These are phyloP conservation scores for Monilinia fructigena DNA, from an alignment of 2,329 filamentous ascomycete species.

Conservation along the genomic window DNA sequence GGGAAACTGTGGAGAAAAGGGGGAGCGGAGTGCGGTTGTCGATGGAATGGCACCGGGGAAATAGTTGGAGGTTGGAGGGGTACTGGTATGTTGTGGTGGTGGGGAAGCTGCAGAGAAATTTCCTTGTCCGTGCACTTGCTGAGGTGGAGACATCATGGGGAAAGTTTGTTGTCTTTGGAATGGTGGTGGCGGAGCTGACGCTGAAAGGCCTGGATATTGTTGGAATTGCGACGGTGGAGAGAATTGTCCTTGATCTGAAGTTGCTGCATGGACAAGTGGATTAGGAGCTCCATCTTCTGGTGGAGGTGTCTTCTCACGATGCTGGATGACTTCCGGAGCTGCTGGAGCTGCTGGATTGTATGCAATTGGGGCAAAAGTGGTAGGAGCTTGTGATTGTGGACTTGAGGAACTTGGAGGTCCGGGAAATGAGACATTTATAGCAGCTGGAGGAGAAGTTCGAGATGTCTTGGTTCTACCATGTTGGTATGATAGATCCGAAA, in stretches of 20 bases:
- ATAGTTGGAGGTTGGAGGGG: constrained; percentile 29
- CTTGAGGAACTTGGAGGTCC: constrained; percentile 41
- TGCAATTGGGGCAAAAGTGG: constrained; percentile 57
- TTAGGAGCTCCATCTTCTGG: constrained; percentile 64
- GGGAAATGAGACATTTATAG: constrained; percentile 30
- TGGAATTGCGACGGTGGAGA: constrained; percentile 51
- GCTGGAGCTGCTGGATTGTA: constrained; percentile 79
- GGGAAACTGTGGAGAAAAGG: constrained; percentile 25
- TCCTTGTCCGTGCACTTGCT: constrained; percentile 12
- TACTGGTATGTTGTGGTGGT: constrained; percentile 18
- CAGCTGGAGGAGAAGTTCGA: constrained; percentile 27
- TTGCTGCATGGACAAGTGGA: constrained; percentile 57
- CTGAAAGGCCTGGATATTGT: constrained; percentile 22
- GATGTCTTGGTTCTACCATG: constrained; percentile 37
- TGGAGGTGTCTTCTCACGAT: constrained; percentile 77
- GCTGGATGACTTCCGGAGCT: constrained; percentile 67
- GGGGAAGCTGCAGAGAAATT: constrained; percentile 9
- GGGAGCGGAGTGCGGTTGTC: constrained; percentile 29
- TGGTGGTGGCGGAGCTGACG: constrained; percentile 28
- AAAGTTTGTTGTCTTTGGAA: constrained; percentile 21
- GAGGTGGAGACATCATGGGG: constrained; percentile 22
- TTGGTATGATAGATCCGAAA: constrained; percentile 56
- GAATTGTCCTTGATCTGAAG: constrained; percentile 54
- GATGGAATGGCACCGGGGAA: constrained; percentile 43
- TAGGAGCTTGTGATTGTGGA: constrained; percentile 40